Base-by-base conservation (phyloP, 495 filamentous ascomycete genomes). In the Zalerion maritima region DNA sequence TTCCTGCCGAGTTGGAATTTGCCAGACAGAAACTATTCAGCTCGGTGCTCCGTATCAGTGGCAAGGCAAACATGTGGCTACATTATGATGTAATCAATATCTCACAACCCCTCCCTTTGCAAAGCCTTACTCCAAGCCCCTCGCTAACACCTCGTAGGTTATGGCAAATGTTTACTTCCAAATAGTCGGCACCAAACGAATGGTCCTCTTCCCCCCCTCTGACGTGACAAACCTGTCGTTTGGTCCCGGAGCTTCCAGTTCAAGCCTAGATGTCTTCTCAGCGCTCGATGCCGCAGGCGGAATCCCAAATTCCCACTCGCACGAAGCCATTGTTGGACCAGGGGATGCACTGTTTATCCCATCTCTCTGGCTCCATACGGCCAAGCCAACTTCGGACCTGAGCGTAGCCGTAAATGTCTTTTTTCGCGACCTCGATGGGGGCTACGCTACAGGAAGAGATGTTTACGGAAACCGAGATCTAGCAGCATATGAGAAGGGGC, bases 101-200 rank as follows among this genome's bases (percentile, higher is more conserved):
- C 17, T n/a, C 7, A 15, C 21, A 23, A 2, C 9, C 16, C 10
- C 16, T 17, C 17, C 14, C 15, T 23, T 14, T 25, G 14, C 16
- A 5, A 14, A 8, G 15, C 24, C n/a, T n/a, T 38, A 2, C 27
- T 34, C n/a, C 7, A 13, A 21, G 37, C 19, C 16, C 4, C 12
- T 14, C 9, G 22, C 37, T 49, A 10, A 49, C 35, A 21, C 13
- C 11, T 9, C 18, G 4, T 14, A 75, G 73, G 81, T 85, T 11
- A 86, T 91, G 74, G 83, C 82, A 14, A 94, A 92, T 42, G 61
- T 93, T 5, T 73, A 89, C 25, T 87, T 79, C 46, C 85, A 92
- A 41, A 65, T 87, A 34, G 52, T 57, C 20, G 81, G 83, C 15
- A 56, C 58, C 0, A 87, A 86, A 49, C 56, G 67, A 20, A 62